Base-by-base conservation (phyloP, 495 filamentous ascomycete genomes). In the Podospora australis region DNA sequence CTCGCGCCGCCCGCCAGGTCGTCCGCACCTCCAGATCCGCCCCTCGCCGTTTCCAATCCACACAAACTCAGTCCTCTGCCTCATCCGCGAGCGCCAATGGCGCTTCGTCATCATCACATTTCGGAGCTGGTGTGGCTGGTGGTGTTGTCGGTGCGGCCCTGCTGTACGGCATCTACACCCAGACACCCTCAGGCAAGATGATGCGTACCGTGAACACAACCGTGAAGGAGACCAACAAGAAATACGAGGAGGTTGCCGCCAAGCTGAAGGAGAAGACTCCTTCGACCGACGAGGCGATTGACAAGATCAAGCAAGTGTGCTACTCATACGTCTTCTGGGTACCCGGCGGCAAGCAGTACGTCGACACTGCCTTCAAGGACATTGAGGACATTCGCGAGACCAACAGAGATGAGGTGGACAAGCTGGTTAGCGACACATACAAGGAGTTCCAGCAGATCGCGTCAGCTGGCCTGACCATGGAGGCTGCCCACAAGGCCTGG, bases 261-360 rank as follows among this genome's bases (percentile, higher is more conserved):
- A 74, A 64, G 26, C 58, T 84, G 29, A 64, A 77, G 47, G 64
- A 78, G 22, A 64, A 70, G 16, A 69, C 78, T 2, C 81, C 82
- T 1, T 75, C 74, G 49, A 70, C 80, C 2, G 78, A 81, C 44
- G 69, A 80, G 50, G 79, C 79, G 0, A 58, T 82, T 25, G 54
- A 70, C 35, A 78, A 73, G 69, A 64, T 86, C 45, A 72, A 74
- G 48, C 64, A 77, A 32, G 75, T 80, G 2, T 73, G 73, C 7
- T 76, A 74, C 36, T 74, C 75, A 11, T 86, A 86, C 51, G 78
- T 79, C 2, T 67, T 59, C n/a, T 81, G 80, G 67, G 74, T 87
- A 25, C 83, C 83, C 3, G 83, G 82, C n/a, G 82, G 72, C 3
- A 70, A 72, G 9, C 60, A 66, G 14, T 81, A 80, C 53, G 70